phyloP scores from a whole-genome alignment of 1,284 basidiomycete species.

The Cryptococcus floricola region DNA sequence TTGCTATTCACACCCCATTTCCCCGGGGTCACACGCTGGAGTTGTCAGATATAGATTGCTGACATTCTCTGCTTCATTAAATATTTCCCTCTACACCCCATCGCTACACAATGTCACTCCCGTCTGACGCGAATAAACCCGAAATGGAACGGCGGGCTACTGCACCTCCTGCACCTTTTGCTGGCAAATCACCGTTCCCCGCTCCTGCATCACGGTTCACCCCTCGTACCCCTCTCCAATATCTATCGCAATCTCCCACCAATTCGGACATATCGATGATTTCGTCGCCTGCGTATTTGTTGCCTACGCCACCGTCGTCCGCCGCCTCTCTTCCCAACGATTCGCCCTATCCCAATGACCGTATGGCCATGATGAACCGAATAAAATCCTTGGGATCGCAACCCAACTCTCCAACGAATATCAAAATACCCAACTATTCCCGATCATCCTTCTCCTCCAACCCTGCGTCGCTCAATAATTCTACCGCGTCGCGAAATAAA shows the following conservation, averaged over 20 bases:
- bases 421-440: conserved; percentile 13
- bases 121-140: not conserved
- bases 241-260: conserved; percentile 20
- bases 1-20: not conserved
- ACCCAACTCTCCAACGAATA: conserved; percentile 35
- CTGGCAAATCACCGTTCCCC: conserved; percentile 18
- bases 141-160: not conserved
- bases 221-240: conserved; percentile 29
- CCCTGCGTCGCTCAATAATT: conserved; percentile 4
- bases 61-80: not conserved
- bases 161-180: conserved; percentile 2
- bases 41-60: not conserved
- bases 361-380: conserved; percentile 5
- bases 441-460: conserved; percentile 8
- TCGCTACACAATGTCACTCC: not conserved
- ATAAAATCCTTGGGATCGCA: conserved; percentile 3
- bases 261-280: conserved; percentile 3
- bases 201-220: conserved; percentile 18
- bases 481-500: conserved; percentile 8
- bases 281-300: conserved; percentile 1
- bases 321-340: conserved; percentile 1
- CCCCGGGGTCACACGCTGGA: not conserved
- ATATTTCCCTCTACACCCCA: not conserved
- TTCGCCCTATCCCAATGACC: conserved; percentile 4
- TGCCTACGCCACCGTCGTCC: conserved; percentile 7